phyloP scores from a whole-genome alignment of 345 rosid species.

The Clarkia xantiana region DNA sequence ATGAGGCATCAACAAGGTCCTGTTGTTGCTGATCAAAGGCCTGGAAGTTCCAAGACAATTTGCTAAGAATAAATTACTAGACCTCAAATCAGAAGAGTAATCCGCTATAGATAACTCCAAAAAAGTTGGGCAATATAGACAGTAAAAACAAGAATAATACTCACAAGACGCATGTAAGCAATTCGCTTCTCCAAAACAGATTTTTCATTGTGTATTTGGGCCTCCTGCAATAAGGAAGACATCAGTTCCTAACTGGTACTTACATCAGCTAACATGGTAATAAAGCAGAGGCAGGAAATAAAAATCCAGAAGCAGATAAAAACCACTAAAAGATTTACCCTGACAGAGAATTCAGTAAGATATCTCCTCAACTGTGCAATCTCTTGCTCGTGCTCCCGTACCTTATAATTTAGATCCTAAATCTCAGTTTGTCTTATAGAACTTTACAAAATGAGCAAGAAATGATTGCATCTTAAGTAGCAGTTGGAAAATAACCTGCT shows the following conservation, averaged over 20 bases:
- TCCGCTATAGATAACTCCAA: too few relatives aligned
- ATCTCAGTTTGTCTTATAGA: constrained; percentile 8
- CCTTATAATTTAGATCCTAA: constrained; percentile 54
- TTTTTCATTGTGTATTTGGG: constrained; percentile 73
- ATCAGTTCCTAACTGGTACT: too few relatives aligned
- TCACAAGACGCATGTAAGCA: constrained; percentile 86
- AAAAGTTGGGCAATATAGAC: not conserved
- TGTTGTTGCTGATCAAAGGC: constrained; percentile 99
- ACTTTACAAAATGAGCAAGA: not conserved
- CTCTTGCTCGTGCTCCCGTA: constrained; percentile 78
- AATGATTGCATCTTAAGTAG: constrained; percentile 5
- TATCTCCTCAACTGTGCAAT: constrained; percentile 58
- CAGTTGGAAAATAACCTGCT: constrained; percentile 41
- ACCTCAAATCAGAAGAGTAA: too few relatives aligned
- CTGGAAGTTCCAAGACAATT: constrained; percentile 15
- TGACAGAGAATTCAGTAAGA: constrained; percentile 69
- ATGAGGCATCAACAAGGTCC: constrained; percentile 94
- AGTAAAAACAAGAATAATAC: constrained; percentile 6
- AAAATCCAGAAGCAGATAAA: not conserved
- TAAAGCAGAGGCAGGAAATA: constrained; percentile 1
- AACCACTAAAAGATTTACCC: constrained; percentile 26
- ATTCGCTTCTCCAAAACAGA: constrained; percentile 80
- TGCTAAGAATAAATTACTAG: too few relatives aligned
- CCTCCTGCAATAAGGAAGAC: constrained; percentile 42
- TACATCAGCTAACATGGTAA: constrained; percentile 10